Percentiles rank a stretch among this genome's conserved stretches.
Conservation (phyloP, 225 moss, liverwort and hornwort species). For the Physcomitrium patens region DNA sequence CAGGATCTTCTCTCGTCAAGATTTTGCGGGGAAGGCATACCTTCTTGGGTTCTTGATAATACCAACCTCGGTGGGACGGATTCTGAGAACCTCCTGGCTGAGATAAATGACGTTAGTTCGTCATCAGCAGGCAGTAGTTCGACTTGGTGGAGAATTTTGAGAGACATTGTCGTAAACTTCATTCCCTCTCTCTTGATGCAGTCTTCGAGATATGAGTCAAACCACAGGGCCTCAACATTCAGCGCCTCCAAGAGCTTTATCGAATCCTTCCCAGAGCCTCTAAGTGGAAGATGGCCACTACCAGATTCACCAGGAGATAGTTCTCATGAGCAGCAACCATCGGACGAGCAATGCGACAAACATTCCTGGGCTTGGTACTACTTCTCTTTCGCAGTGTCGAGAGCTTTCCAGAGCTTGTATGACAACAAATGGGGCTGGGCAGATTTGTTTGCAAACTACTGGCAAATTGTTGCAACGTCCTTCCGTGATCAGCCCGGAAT, state of each 20-base stretch:
- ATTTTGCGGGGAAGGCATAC: slow-evolving; percentile 84
- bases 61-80: neutral
- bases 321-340: slow-evolving; percentile 55
- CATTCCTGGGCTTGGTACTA: slow-evolving; percentile 82
- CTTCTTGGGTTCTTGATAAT: slow-evolving; percentile 72
- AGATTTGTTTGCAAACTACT: slow-evolving; percentile 44
- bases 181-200: neutral
- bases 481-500: slow-evolving; percentile 69
- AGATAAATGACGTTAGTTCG: neutral
- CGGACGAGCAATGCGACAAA: slow-evolving; percentile 63
- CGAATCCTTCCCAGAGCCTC: slow-evolving; percentile 81
- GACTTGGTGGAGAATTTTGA: neutral
- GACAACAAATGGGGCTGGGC: slow-evolving; percentile 71
- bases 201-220: neutral
- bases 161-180: neutral
- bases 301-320: slow-evolving; percentile 43
- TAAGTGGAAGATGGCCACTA: slow-evolving; percentile 66
- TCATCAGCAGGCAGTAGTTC: neutral
- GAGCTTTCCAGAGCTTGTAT: slow-evolving; percentile 82
- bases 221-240: neutral
- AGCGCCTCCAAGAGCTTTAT: slow-evolving; percentile 21
- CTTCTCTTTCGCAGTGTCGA: slow-evolving; percentile 79
- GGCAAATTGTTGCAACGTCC: slow-evolving; percentile 51
- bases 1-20: slow-evolving; percentile 76
- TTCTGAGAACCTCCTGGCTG: neutral